Base-by-base conservation (phyloP, 495 filamentous ascomycete species). In the Opeltia flavorubescens region DNA sequence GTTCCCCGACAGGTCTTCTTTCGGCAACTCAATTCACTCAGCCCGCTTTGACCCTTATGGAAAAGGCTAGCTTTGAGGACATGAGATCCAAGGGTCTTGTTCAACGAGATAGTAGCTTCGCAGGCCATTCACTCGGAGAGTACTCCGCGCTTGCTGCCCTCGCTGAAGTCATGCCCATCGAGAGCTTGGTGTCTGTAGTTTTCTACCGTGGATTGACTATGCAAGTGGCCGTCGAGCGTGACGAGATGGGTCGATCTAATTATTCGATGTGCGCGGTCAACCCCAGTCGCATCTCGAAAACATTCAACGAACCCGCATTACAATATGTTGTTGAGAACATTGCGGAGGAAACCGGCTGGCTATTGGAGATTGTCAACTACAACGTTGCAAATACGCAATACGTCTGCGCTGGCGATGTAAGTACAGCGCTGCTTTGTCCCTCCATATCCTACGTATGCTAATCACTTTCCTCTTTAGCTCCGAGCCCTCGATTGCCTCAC, bases 201-300 rank as follows among this genome's bases (percentile, higher is more conserved):
- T 99, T 99, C 72, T 99, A 99, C 70, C 85, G 91, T 58, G 91
- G 91, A 58, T 71, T 99, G 52, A 99, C 91, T 15, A 99, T 99
- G 91, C 91, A 99, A 64, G 93, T 99, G 41, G 91, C 91, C 31
- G 91, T 99, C 55, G 93, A 96, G 64, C 88, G 91, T 60, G 91
- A 99, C 63, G 87, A 78, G 46, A 67, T 77, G 48, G 91, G 91
- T 44, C 84, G 91, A 35, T 94, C 86, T 43, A 96, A 94, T 69
- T 99, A 99, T 70, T 83, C 82, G 42, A 99, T 99, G 91, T 93
- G 88, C 60, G 91, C 91, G 45, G 89, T 96, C 66, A 99, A 99
- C 65, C 91, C 91, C 33, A 91, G 86, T 69, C 78, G 91, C 52
- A 91, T 99, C 63, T 89, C 82, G 50, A 94, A 91, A 71, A 95